Conservation (phyloP, 2,329 filamentous ascomycete species). For the Colletotrichum lentis region DNA sequence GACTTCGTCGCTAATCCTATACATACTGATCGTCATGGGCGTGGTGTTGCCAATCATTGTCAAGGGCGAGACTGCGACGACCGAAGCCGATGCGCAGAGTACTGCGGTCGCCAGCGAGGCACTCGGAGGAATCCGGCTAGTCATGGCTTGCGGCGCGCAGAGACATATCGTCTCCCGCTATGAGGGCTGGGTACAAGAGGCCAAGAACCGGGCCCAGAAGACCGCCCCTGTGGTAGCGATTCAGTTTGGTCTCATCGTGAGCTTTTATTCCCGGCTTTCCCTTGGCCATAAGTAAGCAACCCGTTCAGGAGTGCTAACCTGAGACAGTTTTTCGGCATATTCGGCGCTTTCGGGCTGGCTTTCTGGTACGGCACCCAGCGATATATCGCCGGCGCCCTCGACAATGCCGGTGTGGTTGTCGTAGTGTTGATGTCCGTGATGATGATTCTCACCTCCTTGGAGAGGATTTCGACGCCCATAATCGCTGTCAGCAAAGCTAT, state of each 20-base stretch:
- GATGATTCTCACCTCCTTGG: conserved; percentile 48
- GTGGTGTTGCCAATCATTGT: conserved; percentile 46
- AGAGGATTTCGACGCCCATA: conserved; percentile 51
- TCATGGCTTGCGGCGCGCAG: conserved; percentile 56
- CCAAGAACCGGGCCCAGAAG: conserved; percentile 47
- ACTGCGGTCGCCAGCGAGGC: conserved; percentile 55
- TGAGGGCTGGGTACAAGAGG: conserved; percentile 49
- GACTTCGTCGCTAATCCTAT: conserved; percentile 56
- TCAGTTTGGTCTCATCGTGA: conserved; percentile 45
- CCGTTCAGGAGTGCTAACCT: not conserved
- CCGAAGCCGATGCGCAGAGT: conserved; percentile 46
- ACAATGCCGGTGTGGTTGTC: conserved; percentile 50
- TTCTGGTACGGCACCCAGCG: conserved; percentile 56
- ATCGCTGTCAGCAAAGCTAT: conserved; percentile 47
- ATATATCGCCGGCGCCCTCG: conserved; percentile 47
- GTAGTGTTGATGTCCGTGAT: conserved; percentile 51
- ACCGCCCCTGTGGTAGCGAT: conserved; percentile 46
- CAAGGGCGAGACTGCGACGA: conserved; percentile 40
- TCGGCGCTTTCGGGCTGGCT: conserved; percentile 50
- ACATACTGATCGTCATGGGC: conserved; percentile 47
- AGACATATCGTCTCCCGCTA: conserved; percentile 49
- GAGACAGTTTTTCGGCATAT: conserved; percentile 45
- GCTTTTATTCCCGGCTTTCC: not conserved
- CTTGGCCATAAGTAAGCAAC: too few species aligned
- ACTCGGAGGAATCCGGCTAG: conserved; percentile 52